phyloP scores from a whole-genome alignment of 2,329 filamentous ascomycete genomes.

The Colletotrichum tofieldiae region DNA sequence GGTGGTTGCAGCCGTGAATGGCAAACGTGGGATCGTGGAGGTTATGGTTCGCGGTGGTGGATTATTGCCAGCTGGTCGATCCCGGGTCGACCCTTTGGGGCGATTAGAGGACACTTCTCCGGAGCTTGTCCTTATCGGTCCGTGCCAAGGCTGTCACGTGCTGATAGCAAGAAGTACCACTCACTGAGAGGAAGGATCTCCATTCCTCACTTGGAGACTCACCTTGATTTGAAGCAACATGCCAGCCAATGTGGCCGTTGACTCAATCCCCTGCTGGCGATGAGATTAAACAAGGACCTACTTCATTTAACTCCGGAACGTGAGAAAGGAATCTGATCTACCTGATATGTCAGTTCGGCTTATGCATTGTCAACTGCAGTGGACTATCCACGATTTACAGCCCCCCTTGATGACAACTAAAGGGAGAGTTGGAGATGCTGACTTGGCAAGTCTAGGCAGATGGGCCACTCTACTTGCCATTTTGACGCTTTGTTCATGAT shows the following conservation, averaged over 20 bases:
- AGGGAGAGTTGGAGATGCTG: neutral
- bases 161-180: neutral
- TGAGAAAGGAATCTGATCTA: neutral
- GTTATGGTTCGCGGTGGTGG: neutral
- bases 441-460: neutral
- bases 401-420: neutral
- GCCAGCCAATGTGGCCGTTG: neutral
- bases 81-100: neutral
- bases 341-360: no score
- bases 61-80: constrained; percentile 31
- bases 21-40: constrained; percentile 1
- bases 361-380: neutral
- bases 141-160: constrained; percentile 16
- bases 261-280: neutral
- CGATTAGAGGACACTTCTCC: constrained; percentile 39
- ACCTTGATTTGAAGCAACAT: neutral
- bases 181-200: neutral
- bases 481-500: neutral
- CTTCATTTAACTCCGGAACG: neutral
- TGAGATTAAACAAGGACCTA: neutral
- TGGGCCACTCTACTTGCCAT: neutral
- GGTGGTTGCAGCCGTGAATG: neutral
- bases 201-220: neutral
- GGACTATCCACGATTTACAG: neutral
- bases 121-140: constrained; percentile 29